Percentiles rank a stretch among this genome's conserved stretches.
phyloP scores from a whole-genome alignment of 306 rosid species.

The Prinsepia uniflora region DNA sequence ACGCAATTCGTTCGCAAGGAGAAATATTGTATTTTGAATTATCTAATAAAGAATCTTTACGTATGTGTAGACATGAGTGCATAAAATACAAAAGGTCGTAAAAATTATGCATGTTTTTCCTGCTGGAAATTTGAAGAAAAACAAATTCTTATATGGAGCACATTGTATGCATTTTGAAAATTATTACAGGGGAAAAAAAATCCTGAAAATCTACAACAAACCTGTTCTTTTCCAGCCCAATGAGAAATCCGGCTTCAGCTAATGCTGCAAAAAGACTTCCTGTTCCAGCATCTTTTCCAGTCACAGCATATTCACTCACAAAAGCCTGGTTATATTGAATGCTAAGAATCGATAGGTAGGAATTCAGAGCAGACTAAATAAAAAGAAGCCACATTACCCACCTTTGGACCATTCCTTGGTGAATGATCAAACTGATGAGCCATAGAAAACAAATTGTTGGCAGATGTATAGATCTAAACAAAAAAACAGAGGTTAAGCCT shows the following conservation, averaged over 20 bases:
- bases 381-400: slow-evolving; percentile 15
- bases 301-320: slow-evolving; percentile 93
- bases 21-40: background rate
- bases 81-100: background rate
- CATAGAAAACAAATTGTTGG: slow-evolving; percentile 64
- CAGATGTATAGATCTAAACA: slow-evolving; percentile 63
- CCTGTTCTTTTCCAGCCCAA: slow-evolving; percentile 90
- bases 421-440: slow-evolving; percentile 45
- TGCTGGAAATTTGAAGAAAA: background rate
- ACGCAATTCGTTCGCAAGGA: background rate
- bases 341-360: slow-evolving; percentile 9
- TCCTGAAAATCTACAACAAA: slow-evolving; percentile 22
- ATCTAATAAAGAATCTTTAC: slow-evolving; percentile 1
- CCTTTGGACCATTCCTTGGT: slow-evolving; percentile 61
- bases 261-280: slow-evolving; percentile 86
- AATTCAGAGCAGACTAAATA: slow-evolving; percentile 3
- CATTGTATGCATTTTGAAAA: background rate
- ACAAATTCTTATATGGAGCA: background rate
- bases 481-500: slow-evolving; percentile 21
- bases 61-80: background rate
- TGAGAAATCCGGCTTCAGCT: slow-evolving; percentile 84
- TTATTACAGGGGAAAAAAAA: background rate
- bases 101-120: background rate
- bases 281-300: slow-evolving; percentile 61
- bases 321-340: slow-evolving; percentile 59